Conservation (phyloP, 192 early-diverging fungal genomes). For the Dissophora ornata region DNA sequence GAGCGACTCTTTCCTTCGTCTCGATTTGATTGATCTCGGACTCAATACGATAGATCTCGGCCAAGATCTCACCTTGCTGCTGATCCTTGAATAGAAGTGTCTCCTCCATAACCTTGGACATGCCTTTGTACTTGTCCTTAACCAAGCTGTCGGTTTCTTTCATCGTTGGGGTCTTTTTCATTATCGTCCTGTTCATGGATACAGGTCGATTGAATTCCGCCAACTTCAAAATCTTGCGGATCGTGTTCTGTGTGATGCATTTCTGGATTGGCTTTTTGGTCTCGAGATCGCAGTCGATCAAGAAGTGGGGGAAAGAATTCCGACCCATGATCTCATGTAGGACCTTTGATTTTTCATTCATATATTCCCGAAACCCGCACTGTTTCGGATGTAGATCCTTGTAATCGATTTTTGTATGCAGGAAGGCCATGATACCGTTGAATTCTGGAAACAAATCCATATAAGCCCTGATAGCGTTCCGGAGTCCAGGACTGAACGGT, state of each 20-base stretch:
- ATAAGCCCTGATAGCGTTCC: slow-evolving; percentile 6
- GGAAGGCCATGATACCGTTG: slow-evolving; percentile 1
- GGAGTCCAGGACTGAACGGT: slow-evolving; percentile 7
- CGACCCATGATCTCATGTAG: slow-evolving; percentile 16
- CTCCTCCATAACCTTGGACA: background rate
- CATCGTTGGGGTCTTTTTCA: slow-evolving; percentile 19
- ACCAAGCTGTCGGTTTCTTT: slow-evolving; percentile 10
- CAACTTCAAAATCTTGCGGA: slow-evolving; percentile 5
- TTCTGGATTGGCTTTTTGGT: slow-evolving; percentile 7
- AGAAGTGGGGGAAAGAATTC: background rate
- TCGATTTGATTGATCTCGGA: background rate
- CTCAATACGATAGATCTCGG: background rate
- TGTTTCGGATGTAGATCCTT: slow-evolving; percentile 4
- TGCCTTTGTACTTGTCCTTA: slow-evolving; percentile 3
- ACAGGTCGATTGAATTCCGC: slow-evolving; percentile 9
- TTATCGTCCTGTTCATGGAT: background rate
- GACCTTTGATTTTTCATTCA: background rate
- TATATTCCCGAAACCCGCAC: background rate
- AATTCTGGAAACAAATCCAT: slow-evolving; percentile 8
- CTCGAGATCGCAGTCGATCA: slow-evolving; percentile 20
- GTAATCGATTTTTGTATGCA: slow-evolving; percentile 22
- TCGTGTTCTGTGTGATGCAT: slow-evolving; percentile 22
- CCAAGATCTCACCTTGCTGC: background rate
- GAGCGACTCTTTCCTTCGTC: background rate
- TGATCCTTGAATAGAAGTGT: background rate